Percentiles rank a stretch among this genome's conserved stretches.
phyloP scores from a whole-genome alignment of 495 filamentous ascomycete species.

The Venustampulla echinocandica region DNA sequence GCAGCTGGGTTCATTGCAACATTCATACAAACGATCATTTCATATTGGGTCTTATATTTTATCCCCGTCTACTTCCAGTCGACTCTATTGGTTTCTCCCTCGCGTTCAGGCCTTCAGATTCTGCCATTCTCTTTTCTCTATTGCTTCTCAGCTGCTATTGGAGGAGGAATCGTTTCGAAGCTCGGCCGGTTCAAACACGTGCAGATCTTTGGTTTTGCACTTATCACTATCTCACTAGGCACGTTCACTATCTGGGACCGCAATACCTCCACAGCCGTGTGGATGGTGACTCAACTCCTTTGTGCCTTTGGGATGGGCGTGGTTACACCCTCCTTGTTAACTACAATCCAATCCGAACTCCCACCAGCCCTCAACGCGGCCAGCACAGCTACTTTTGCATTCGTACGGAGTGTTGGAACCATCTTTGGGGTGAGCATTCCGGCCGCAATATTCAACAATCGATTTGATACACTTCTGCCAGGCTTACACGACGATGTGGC shows the following conservation, averaged over 20 bases:
- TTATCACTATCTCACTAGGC: constrained; percentile 33
- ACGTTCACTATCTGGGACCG: constrained; percentile 33
- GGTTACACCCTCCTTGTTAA: neutral
- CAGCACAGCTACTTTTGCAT: constrained; percentile 36
- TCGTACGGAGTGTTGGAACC: constrained; percentile 37
- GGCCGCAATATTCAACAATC: constrained; percentile 39
- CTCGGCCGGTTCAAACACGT: constrained; percentile 37
- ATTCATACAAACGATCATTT: constrained; percentile 17
- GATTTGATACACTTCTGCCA: constrained; percentile 18
- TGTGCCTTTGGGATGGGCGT: constrained; percentile 54
- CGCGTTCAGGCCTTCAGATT: constrained; percentile 27
- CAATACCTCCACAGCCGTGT: constrained; percentile 40
- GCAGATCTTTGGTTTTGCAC: constrained; percentile 29
- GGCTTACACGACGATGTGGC: constrained; percentile 17
- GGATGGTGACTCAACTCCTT: constrained; percentile 40
- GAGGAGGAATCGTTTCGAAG: constrained; percentile 26
- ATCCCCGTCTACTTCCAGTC: constrained; percentile 40
- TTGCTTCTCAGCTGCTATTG: constrained; percentile 7
- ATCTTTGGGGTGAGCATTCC: constrained; percentile 44
- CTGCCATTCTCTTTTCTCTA: neutral
- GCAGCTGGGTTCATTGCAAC: constrained; percentile 1
- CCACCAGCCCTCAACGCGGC: constrained; percentile 26
- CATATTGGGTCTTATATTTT: constrained; percentile 34
- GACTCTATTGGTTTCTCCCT: constrained; percentile 24
- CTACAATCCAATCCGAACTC: neutral